Evolutionary conservation across 768 basidiomycete genomes (phyloP), one percentile per base, ranked within the genome.

Genomic region (Russula earlei): DNA sequence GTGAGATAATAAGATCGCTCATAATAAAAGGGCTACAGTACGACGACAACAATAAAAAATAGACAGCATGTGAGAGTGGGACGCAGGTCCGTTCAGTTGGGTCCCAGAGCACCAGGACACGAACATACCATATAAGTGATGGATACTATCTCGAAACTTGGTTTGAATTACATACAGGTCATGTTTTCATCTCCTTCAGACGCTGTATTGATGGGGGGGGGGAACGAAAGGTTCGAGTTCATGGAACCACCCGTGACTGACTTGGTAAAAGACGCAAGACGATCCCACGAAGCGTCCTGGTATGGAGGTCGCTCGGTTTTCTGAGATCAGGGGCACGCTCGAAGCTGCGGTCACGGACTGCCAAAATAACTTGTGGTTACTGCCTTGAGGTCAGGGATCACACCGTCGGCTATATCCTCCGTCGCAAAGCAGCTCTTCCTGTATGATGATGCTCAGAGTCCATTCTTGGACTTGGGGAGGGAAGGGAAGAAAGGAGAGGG

Each of bases 261-360:
- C 17, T 74, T 75, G 73, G 62, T 67, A n/a, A n/a, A n/a, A n/a
- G n/a, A n/a, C n/a, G 1, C 68, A 72, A 50, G 58, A 65, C 0
- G 67, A 74, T 48, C 70, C 71, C 0, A 46, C 57, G 6, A 64
- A 67, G 45, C 68, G 73, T 8, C 73, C 72, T 0, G 67, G 64
- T 1, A 50, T 55, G 52, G 34, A 43, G 10, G 37, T 40, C 2
- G 22, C 43, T 17, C 48, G 54, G 4, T 56, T 59, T 29, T n/a
- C 31, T 4, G 45, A 45, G 20, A 43, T 57, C 8, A 41, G 10
- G 38, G n/a, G 11, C 1, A 40, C 29, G 5, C 31, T 59, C 2
- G 53, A 59, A 59, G 53, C 24, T 59, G 7, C 58, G 58, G n/a
- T 59, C 58, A 1, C 41, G 58, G 11, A 55, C 56, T 5, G 25